Conservation (phyloP, 169 alveolate genomes). For the Toxoplasma gondii region DNA sequence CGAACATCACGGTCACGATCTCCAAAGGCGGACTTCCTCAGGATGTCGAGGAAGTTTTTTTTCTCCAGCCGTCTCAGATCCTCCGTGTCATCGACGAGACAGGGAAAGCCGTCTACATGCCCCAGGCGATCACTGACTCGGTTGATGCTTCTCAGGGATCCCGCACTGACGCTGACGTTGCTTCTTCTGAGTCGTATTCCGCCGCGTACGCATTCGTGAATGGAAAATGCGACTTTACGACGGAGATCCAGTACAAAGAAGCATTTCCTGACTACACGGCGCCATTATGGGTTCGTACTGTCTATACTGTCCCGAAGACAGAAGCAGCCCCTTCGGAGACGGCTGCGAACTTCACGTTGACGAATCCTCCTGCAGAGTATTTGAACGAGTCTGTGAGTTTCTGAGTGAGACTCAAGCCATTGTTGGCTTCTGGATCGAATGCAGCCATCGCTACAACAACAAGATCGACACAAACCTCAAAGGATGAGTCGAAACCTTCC, state of each 20-base stretch:
- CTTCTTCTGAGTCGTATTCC: background rate
- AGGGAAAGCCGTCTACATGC: background rate
- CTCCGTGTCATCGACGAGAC: background rate
- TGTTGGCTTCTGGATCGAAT: too few relatives aligned
- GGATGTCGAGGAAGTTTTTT: background rate
- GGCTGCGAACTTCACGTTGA: background rate
- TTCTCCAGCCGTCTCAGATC: background rate
- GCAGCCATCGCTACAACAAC: too few relatives aligned
- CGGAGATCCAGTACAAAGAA: background rate
- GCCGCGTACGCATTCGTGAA: background rate
- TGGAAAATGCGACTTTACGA: background rate
- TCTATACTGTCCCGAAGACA: background rate
- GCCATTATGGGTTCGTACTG: too few relatives aligned
- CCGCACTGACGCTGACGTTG: too few relatives aligned
- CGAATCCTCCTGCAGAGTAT: background rate
- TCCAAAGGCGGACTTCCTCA: background rate
- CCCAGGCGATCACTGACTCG: background rate
- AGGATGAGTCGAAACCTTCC: too few relatives aligned
- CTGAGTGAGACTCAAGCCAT: background rate
- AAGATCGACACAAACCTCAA: too few relatives aligned
- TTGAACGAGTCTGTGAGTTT: background rate
- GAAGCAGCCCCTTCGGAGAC: background rate
- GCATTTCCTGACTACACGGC: background rate
- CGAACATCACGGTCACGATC: background rate
- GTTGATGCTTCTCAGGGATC: too few relatives aligned